phyloP scores from a whole-genome alignment of 2,329 filamentous ascomycete genomes.

The Ascochyta clinopodiicola region DNA sequence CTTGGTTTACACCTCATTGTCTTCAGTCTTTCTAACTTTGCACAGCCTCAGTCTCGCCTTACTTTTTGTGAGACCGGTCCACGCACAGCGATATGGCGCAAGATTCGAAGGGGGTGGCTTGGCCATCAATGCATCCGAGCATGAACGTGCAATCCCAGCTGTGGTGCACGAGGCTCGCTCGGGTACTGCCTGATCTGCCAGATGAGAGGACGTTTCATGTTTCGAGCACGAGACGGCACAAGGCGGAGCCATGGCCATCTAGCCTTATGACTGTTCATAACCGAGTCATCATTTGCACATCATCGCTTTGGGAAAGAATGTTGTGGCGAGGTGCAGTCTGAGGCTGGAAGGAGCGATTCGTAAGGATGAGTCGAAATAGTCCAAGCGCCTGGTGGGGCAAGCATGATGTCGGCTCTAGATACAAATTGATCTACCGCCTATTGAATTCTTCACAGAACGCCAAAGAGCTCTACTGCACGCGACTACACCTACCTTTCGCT shows the following conservation, averaged over 20 bases:
- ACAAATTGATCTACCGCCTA: constrained; percentile 35
- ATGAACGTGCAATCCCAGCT: constrained; percentile 16
- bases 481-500: constrained; percentile 8
- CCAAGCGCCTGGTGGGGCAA: constrained; percentile 30
- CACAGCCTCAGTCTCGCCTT: constrained; percentile 9
- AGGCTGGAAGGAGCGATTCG: constrained; percentile 14
- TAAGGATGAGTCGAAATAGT: constrained; percentile 36
- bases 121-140: constrained; percentile 16
- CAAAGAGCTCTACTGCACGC: constrained; percentile 18
- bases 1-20: neutral
- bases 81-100: constrained; percentile 11
- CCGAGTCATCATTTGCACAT: constrained; percentile 9
- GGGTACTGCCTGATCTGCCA: constrained; percentile 23
- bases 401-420: constrained; percentile 31
- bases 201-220: constrained; percentile 20
- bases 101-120: constrained; percentile 16
- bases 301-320: constrained; percentile 1
- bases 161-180: constrained; percentile 16
- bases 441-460: constrained; percentile 30
- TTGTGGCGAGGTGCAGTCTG: constrained; percentile 15
- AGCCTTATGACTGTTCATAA: constrained; percentile 9
- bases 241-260: neutral
- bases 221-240: constrained; percentile 3
- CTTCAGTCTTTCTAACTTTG: neutral
- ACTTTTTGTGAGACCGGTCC: constrained; percentile 1